Percentiles rank a stretch among this genome's conserved stretches.
phyloP scores from a whole-genome alignment of 2,329 filamentous ascomycete genomes.

The Acephala macrosclerotiorum region DNA sequence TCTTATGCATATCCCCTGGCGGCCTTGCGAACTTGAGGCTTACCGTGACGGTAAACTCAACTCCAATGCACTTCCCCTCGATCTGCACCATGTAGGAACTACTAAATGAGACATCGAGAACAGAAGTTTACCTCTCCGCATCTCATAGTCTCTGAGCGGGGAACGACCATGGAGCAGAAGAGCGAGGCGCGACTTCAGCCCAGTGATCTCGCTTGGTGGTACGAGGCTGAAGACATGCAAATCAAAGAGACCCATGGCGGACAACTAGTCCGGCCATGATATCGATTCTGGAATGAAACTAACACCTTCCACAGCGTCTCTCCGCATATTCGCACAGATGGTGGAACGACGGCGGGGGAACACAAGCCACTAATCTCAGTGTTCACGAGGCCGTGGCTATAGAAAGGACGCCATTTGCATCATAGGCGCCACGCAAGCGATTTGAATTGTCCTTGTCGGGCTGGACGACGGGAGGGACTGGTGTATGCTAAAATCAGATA shows the following conservation, averaged over 20 bases:
- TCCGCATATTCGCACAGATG: neutral
- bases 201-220: neutral
- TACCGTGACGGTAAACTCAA: neutral
- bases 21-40: neutral
- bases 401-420: neutral
- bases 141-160: neutral
- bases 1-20: neutral
- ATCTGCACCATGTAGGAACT: neutral
- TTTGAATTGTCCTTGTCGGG: neutral
- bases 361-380: neutral
- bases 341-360: neutral
- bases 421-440: neutral
- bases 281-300: neutral
- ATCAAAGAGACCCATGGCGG: neutral
- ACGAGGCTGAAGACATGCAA: neutral
- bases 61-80: neutral
- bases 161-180: neutral
- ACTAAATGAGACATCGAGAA: neutral
- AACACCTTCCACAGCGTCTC: neutral
- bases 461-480: neutral
- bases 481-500: slow-evolving; percentile 2
- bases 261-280: neutral
- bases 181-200: neutral
- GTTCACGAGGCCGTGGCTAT: neutral
- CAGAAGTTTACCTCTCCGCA: neutral